These are phyloP conservation scores for Conoideocrella luteorostrata DNA, from an alignment of 2,329 filamentous ascomycete genomes.

Conservation along the genomic window DNA sequence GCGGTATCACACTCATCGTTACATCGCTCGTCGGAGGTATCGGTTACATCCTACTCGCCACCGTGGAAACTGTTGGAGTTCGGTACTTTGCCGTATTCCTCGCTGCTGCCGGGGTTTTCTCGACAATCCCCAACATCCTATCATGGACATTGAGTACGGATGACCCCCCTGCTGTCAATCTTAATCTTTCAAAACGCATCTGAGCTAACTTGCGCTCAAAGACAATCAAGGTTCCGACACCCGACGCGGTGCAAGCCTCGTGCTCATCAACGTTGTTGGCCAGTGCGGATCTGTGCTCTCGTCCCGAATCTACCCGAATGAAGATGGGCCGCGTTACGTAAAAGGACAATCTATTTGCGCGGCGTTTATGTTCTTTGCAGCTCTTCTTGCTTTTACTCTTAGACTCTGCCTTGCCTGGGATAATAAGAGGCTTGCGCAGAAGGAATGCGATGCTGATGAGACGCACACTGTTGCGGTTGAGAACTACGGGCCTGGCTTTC, in stretches of 20 bases:
- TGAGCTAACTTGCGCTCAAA: no score
- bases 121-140: slow-evolving; percentile 16
- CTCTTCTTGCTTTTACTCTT: slow-evolving; percentile 10
- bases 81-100: slow-evolving; percentile 32
- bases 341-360: slow-evolving; percentile 16
- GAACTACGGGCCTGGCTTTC: slow-evolving; percentile 16
- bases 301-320: slow-evolving; percentile 50
- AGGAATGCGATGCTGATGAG: slow-evolving; percentile 5
- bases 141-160: slow-evolving; percentile 16
- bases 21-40: slow-evolving; percentile 16
- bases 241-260: slow-evolving; percentile 64
- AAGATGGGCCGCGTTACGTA: slow-evolving; percentile 48
- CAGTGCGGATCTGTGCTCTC: slow-evolving; percentile 64
- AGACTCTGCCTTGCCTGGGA: slow-evolving; percentile 12
- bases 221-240: slow-evolving; percentile 67
- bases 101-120: slow-evolving; percentile 27
- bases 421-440: slow-evolving; percentile 13
- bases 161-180: no score
- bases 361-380: slow-evolving; percentile 16
- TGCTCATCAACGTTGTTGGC: slow-evolving; percentile 68
- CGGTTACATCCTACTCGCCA: slow-evolving; percentile 24
- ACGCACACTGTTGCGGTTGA: slow-evolving; percentile 9
- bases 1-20: slow-evolving; percentile 27
- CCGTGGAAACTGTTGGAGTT: slow-evolving; percentile 18
- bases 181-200: no score